Conservation (phyloP, 306 rosid genomes). For the Acacia melanoxylon region DNA sequence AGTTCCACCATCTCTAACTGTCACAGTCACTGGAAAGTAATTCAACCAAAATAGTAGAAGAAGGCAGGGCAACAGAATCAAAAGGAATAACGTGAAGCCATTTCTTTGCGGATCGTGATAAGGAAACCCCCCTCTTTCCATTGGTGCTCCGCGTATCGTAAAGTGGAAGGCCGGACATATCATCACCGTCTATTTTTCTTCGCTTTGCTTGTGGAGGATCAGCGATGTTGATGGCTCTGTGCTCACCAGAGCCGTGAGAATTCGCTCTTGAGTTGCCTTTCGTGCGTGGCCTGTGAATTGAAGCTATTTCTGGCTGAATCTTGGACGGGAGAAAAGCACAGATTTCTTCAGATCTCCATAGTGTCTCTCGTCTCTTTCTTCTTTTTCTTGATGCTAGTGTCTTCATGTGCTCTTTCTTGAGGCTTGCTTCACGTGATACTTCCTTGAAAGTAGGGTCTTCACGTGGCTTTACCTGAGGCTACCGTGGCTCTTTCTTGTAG, state of each 20-base stretch:
- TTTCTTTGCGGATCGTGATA: constrained; percentile 26
- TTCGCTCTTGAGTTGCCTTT: neutral
- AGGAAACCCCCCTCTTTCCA: constrained; percentile 34
- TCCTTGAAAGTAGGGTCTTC: too few species aligned
- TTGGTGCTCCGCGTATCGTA: constrained; percentile 26
- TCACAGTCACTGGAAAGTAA: constrained; percentile 36
- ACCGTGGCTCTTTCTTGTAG: too few species aligned
- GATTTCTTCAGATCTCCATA: too few species aligned
- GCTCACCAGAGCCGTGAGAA: neutral
- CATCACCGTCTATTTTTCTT: neutral
- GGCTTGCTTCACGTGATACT: too few species aligned
- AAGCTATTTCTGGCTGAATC: too few species aligned
- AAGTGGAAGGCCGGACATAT: constrained; percentile 35
- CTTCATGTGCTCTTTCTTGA: too few species aligned
- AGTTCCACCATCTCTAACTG: constrained; percentile 42
- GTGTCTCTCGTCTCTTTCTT: too few species aligned
- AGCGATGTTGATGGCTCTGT: neutral
- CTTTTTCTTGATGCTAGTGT: too few species aligned
- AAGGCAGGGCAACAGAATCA: constrained; percentile 47
- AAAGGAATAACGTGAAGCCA: constrained; percentile 51
- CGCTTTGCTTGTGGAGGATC: neutral
- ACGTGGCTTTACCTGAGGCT: too few species aligned
- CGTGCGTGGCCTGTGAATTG: too few species aligned
- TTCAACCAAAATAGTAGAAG: constrained; percentile 12
- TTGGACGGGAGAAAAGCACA: too few species aligned